Conservation (phyloP, 257 asterid genomes). For the Capsicum pubescens region DNA sequence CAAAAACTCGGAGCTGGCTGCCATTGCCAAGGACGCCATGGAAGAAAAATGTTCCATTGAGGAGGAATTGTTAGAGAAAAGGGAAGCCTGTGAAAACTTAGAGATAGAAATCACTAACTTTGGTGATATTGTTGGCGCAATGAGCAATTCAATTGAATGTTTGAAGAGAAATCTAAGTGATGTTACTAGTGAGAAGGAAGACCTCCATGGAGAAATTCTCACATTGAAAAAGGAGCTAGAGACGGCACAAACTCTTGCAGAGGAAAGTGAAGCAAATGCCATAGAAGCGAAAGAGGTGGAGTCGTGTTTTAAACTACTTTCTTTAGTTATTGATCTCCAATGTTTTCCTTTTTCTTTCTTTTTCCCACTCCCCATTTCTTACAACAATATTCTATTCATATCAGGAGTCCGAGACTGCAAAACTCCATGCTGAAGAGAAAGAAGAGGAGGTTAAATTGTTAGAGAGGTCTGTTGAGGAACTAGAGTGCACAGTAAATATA, state of each 20-base stretch:
- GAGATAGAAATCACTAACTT: slow-evolving; percentile 68
- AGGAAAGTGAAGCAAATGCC: slow-evolving; percentile 71
- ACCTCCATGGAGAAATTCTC: slow-evolving; percentile 47
- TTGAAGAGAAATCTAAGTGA: slow-evolving; percentile 61
- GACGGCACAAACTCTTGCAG: slow-evolving; percentile 65
- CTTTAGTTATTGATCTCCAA: slow-evolving; percentile 14
- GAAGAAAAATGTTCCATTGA: slow-evolving; percentile 55
- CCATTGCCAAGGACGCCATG: slow-evolving; percentile 50
- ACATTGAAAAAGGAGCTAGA: slow-evolving; percentile 64
- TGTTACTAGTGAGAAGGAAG: slow-evolving; percentile 59
- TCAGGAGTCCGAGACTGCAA: slow-evolving; percentile 66
- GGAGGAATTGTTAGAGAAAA: slow-evolving; percentile 61
- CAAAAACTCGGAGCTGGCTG: slow-evolving; percentile 57
- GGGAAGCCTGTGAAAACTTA: slow-evolving; percentile 54
- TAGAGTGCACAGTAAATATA: slow-evolving; percentile 84
- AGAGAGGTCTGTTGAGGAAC: slow-evolving; percentile 89
- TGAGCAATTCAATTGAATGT: slow-evolving; percentile 59
- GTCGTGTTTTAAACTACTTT: neutral
- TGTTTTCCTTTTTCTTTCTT: neutral
- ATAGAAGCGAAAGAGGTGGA: slow-evolving; percentile 84
- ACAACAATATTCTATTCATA: slow-evolving; percentile 30
- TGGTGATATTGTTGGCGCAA: slow-evolving; percentile 61
- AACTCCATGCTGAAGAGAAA: slow-evolving; percentile 67
- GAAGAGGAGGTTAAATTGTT: slow-evolving; percentile 88
- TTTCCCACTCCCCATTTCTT: slow-evolving; percentile 25